Conservation (phyloP, 495 filamentous ascomycete species). For the Friedmanniomyces simplex region DNA sequence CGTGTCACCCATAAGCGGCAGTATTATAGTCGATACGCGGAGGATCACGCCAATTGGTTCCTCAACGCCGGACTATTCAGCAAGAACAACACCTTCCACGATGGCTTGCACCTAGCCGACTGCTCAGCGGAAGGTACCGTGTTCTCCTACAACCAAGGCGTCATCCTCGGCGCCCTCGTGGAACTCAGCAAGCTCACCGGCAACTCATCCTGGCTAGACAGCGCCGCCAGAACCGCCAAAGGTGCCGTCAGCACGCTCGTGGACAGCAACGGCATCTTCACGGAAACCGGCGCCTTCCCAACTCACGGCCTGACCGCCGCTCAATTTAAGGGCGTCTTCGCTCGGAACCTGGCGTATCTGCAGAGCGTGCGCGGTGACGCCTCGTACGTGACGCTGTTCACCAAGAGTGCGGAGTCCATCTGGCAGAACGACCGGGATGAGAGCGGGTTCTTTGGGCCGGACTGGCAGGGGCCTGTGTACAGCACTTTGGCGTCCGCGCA, state of each 20-base stretch:
- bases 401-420: conserved; percentile 53
- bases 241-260: conserved; percentile 49
- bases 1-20: conserved; percentile 39
- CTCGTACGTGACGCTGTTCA: conserved; percentile 44
- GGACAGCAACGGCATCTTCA: conserved; percentile 50
- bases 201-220: conserved; percentile 43
- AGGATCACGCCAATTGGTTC: conserved; percentile 60
- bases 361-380: conserved; percentile 43
- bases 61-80: conserved; percentile 54
- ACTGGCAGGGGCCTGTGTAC: conserved; percentile 49
- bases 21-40: conserved; percentile 48
- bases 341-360: conserved; percentile 55
- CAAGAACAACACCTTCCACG: conserved; percentile 54
- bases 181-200: conserved; percentile 50
- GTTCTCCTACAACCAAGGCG: conserved; percentile 76
- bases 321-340: conserved; percentile 73
- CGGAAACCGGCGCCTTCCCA: conserved; percentile 52
- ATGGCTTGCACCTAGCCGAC: conserved; percentile 46
- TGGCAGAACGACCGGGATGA: conserved; percentile 51
- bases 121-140: conserved; percentile 46
- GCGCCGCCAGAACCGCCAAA: conserved; percentile 39
- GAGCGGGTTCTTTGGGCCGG: conserved; percentile 42
- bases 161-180: conserved; percentile 60
- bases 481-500: conserved; percentile 48
- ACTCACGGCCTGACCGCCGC: conserved; percentile 49